Evolutionary conservation across 108 stramenopile species (phyloP).

Genomic region (Aurantiochytrium sp.): DNA sequence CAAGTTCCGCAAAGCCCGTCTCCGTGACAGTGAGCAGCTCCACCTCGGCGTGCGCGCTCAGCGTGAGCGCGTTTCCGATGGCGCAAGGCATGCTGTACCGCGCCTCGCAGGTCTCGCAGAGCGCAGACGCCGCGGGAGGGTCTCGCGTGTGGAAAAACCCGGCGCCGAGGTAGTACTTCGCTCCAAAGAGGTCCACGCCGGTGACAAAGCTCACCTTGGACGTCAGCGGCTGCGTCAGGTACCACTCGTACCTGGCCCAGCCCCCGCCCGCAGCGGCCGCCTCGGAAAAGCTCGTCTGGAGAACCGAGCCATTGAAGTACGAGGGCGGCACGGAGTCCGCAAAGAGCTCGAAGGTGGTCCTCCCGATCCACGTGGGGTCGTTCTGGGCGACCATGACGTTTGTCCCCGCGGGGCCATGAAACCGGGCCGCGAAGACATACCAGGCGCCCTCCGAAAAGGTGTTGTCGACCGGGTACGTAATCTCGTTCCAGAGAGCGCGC

Average conservation of each 20-base stretch:
- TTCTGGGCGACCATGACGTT: background rate
- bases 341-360: background rate
- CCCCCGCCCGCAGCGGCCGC: background rate
- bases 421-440: background rate
- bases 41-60: background rate
- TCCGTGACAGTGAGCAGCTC: background rate
- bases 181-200: background rate
- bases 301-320: background rate
- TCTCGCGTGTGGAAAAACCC: background rate
- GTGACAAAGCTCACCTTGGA: background rate
- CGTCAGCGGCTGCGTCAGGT: background rate
- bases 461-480: background rate
- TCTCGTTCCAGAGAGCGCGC: background rate
- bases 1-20: too few relatives aligned
- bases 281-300: background rate
- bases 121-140: background rate
- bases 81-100: background rate
- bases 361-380: background rate
- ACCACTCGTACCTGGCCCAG: background rate
- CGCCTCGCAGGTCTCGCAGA: background rate
- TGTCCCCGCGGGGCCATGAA: background rate
- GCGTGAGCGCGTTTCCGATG: background rate
- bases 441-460: background rate
- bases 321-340: background rate
- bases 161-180: background rate